A percentile compares a stretch with the other conserved stretches of the same genome.
These are phyloP conservation scores for Ramalina intermedia DNA, from an alignment of 495 filamentous ascomycete species.

Conservation along the genomic window DNA sequence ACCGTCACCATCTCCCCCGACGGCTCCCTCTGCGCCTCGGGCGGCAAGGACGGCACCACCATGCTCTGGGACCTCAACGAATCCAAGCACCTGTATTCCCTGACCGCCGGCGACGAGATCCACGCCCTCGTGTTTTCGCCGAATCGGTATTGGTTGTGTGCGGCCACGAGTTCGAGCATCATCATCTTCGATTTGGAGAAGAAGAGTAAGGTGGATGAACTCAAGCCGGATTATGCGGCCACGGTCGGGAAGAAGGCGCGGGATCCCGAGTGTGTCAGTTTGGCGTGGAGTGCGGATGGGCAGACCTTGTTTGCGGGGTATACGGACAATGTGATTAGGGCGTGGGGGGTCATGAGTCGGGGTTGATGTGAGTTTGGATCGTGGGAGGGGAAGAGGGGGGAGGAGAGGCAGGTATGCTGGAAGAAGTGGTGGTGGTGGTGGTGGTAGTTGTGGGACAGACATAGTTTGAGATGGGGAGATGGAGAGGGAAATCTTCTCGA, in stretches of 20 bases:
- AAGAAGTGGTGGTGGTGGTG: too few species aligned
- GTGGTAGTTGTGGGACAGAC: too few species aligned
- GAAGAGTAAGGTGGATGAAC: conserved; percentile 99
- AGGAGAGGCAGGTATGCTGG: too few species aligned
- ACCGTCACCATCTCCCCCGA: conserved; percentile 99
- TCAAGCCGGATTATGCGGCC: conserved; percentile 86
- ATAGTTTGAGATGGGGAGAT: too few species aligned
- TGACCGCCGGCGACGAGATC: conserved; percentile 99
- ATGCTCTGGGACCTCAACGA: conserved; percentile 99
- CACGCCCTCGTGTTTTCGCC: conserved; percentile 99
- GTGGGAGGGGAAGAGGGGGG: too few species aligned
- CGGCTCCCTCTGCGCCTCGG: conserved; percentile 96
- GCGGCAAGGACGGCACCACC: conserved; percentile 98
- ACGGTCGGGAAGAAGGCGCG: conserved; percentile 96
- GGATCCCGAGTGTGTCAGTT: conserved; percentile 92
- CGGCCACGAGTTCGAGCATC: conserved; percentile 88
- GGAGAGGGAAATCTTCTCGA: too few species aligned
- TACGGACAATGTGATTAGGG: conserved; percentile 98
- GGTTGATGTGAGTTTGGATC: neutral
- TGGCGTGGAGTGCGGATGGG: conserved; percentile 96
- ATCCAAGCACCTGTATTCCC: conserved; percentile 99
- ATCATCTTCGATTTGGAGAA: conserved; percentile 99
- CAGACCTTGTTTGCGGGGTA: conserved; percentile 99
- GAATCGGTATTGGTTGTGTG: conserved; percentile 99
- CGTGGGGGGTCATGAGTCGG: conserved; percentile 82